Conservation (phyloP, 345 rosid species). For the Dimocarpus longan region DNA sequence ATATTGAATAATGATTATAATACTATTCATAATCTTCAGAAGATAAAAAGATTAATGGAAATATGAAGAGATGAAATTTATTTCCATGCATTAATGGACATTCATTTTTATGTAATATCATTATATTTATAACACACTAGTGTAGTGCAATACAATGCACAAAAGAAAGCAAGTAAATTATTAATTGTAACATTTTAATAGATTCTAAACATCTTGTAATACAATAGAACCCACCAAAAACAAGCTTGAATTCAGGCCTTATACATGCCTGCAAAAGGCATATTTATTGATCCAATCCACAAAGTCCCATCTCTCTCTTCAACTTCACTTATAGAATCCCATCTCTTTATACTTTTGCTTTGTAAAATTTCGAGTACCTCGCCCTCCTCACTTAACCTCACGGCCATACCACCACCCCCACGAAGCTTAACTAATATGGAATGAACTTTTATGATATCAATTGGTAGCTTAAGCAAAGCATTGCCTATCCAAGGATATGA, state of each 20-base stretch:
- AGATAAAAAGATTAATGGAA: too few species aligned
- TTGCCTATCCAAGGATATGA: slow-evolving; percentile 57
- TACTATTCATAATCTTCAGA: too few species aligned
- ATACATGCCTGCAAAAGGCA: slow-evolving; percentile 49
- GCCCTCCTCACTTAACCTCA: slow-evolving; percentile 72
- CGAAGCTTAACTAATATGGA: slow-evolving; percentile 35
- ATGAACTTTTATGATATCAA: slow-evolving; percentile 43
- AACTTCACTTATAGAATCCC: slow-evolving; percentile 62
- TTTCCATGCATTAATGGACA: too few species aligned
- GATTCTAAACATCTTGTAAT: too few species aligned
- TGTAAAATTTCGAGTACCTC: slow-evolving; percentile 46
- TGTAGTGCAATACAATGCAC: too few species aligned
- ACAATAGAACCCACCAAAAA: too few species aligned
- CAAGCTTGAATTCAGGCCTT: neutral
- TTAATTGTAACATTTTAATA: too few species aligned
- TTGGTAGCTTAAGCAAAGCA: slow-evolving; percentile 41
- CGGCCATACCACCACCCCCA: slow-evolving; percentile 54
- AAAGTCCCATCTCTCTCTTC: slow-evolving; percentile 49
- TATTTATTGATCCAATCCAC: slow-evolving; percentile 71
- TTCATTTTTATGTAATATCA: too few species aligned
- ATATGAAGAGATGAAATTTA: too few species aligned
- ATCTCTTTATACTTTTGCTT: slow-evolving; percentile 23
- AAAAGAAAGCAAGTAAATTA: too few species aligned
- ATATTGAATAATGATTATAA: too few species aligned
- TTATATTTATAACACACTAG: too few species aligned